These are phyloP conservation scores for peach (Prunus persica) DNA, from an alignment of 306 rosid species.

Conservation along the genomic window Prunus_persica_NCBIv2 NC_034016.1:690501-691000, in stretches of 20 bases:
- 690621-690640: conserved; percentile 22
- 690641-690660: conserved; percentile 18
- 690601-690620: conserved; percentile 12
- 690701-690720: not conserved
- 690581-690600: conserved; percentile 10
- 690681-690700: not conserved
- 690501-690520: conserved; percentile 11
- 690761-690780: not conserved
- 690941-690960: conserved; percentile 7
- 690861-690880: not conserved
- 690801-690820: conserved; percentile 4
- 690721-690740: not conserved
- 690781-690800: not conserved
- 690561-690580: conserved; percentile 12
- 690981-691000: not conserved
- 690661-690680: not conserved
- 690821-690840: not conserved
- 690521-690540: conserved; percentile 12
- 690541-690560: not conserved
- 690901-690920: not conserved
- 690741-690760: not conserved
- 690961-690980: not conserved
- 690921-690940: conserved; percentile 6
- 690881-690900: conserved; percentile 7
- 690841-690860: not conserved